Base-by-base conservation (phyloP, 352 stramenopile genomes). In the Pythium dissimile region DNA sequence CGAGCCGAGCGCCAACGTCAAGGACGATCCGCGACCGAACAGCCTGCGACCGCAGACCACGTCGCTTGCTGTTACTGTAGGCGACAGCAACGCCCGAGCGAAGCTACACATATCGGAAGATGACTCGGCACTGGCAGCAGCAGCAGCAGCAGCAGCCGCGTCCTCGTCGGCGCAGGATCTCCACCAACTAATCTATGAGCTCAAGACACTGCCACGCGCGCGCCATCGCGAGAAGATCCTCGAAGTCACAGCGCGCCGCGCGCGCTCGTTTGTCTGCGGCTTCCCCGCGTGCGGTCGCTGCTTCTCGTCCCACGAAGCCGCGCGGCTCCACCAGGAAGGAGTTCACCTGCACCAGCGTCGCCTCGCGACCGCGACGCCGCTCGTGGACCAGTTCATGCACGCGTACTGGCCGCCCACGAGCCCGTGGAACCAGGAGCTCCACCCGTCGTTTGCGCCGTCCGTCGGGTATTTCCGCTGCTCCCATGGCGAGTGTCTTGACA, bases 261-360 rank as follows among this genome's bases (percentile, higher is more conserved):
- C 58, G 5, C 73, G 80, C 5, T 66, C 70, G 9, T 88, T 81
- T 51, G 64, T 88, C 9, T 86, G 78, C 24, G 74, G 74, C 0
- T 66, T 79, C 46, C 71, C 78, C 28, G 70, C 76, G 0, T 86
- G 78, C 30, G 78, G 78, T 10, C 73, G 61, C 21, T 86, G 73
- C 54, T 88, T 88, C 52, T 88, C 74, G 54, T 86, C 76, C 0
- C 69, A 69, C 18, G 80, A 88, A 30, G 67, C 75, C 16, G 67
- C 72, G 26, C 59, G 76, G 30, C 39, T 83, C 2, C 78, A 86
- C 42, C 78, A 88, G 42, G 53, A 72, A 35, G 59, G 43, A 1
- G 57, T 45, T 2, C 78, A 88, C 21, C 55, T 82, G 8, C 61
- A 72, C 9, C 71, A 68, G 15, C 64, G 72, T 35, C 65, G 70